Conservation (phyloP, 371 early-diverging fungal genomes). For the Actinomucor elegans region DNA sequence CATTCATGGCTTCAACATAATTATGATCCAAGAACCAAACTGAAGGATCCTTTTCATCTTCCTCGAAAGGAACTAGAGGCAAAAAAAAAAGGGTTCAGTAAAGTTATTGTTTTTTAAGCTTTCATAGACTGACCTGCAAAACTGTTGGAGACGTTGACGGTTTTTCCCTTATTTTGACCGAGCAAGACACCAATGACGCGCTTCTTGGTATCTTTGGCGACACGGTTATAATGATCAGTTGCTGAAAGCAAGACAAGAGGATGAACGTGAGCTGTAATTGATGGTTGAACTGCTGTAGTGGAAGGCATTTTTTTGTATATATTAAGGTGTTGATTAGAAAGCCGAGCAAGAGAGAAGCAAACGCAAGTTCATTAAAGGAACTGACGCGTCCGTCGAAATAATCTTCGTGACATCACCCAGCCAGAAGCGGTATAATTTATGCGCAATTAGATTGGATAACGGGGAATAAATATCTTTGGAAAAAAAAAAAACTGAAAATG, state of each 20-base stretch:
- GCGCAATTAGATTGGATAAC: too few relatives aligned
- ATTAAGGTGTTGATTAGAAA: too few relatives aligned
- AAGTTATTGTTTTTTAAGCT: too few relatives aligned
- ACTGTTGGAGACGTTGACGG: conserved; percentile 96
- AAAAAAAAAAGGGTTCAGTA: not conserved
- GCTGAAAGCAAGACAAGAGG: conserved; percentile 98
- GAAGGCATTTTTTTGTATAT: conserved; percentile 28
- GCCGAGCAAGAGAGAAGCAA: too few relatives aligned
- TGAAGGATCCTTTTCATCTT: conserved; percentile 96
- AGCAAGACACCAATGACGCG: conserved; percentile 99
- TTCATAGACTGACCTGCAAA: conserved; percentile 98
- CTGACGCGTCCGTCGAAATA: too few relatives aligned
- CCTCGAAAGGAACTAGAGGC: conserved; percentile 98
- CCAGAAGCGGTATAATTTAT: too few relatives aligned
- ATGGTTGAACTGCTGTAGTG: conserved; percentile 43
- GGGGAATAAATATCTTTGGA: too few relatives aligned
- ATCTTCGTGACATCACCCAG: too few relatives aligned
- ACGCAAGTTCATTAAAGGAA: not conserved
- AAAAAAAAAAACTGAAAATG: too few relatives aligned
- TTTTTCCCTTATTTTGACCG: conserved; percentile 89
- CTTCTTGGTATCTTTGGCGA: conserved; percentile 93
- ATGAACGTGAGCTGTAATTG: conserved; percentile 85
- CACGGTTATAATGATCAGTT: conserved; percentile 99
- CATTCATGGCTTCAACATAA: conserved; percentile 98
- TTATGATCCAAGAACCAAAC: conserved; percentile 99